These are phyloP conservation scores for Oryza glumipatula DNA, from an alignment of 176 grass and related monocot genomes.

Conservation along the genomic window DNA sequence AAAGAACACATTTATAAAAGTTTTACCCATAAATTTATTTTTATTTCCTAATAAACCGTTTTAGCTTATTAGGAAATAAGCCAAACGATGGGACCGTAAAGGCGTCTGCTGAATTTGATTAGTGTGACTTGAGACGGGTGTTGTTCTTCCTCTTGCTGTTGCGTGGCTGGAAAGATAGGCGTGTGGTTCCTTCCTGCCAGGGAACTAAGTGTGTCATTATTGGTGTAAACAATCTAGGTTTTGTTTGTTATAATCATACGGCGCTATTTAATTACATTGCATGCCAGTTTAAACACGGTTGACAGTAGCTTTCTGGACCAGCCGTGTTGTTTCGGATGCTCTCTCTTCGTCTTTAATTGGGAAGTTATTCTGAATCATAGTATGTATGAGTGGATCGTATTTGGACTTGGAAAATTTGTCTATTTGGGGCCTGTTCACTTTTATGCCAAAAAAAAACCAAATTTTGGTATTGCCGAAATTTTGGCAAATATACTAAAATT, in stretches of 20 bases:
- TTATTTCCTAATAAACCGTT: too few relatives aligned
- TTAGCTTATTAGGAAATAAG: too few relatives aligned
- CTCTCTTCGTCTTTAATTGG: neutral
- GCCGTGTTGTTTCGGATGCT: neutral
- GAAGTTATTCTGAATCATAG: neutral
- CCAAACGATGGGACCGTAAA: neutral
- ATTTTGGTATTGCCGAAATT: too few relatives aligned
- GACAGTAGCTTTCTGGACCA: neutral
- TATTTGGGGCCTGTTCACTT: neutral
- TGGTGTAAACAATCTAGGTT: neutral
- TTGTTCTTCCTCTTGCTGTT: neutral
- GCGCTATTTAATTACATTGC: neutral
- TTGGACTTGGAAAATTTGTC: neutral
- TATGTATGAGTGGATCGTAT: neutral
- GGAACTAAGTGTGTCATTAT: neutral
- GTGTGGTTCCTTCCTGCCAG: neutral
- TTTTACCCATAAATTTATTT: too few relatives aligned
- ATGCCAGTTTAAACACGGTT: neutral
- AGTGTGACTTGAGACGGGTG: neutral
- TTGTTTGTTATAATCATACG: neutral
- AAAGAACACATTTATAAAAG: too few relatives aligned
- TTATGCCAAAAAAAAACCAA: too few relatives aligned
- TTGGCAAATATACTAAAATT: too few relatives aligned
- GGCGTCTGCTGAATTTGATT: slow-evolving; percentile 18
- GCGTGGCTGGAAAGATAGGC: neutral